A percentile compares a stretch with the other conserved stretches of the same genome.
phyloP scores from a whole-genome alignment of 139 green algal species.

The Dunaliella primolecta region DNA sequence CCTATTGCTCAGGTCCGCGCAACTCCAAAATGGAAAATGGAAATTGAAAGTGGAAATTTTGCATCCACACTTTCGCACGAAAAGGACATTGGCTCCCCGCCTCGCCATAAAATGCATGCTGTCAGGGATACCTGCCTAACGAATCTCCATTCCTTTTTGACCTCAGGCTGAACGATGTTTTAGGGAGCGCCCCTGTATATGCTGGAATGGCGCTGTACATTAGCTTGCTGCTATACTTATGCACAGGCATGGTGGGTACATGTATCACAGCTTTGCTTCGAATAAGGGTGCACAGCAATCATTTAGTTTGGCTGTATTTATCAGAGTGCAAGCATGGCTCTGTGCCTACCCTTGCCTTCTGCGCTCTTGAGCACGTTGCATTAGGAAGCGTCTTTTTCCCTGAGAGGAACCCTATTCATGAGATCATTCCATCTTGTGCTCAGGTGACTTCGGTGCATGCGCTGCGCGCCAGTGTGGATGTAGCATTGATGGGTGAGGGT shows the following conservation, averaged over 20 bases:
- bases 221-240: slow-evolving; percentile 41
- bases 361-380: too few relatives aligned
- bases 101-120: too few relatives aligned
- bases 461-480: background rate
- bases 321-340: background rate
- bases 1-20: too few relatives aligned
- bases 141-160: too few relatives aligned
- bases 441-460: background rate
- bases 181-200: slow-evolving; percentile 5
- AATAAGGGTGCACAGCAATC: slow-evolving; percentile 55
- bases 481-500: background rate
- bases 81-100: too few relatives aligned
- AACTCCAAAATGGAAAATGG: too few relatives aligned
- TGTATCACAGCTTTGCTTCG: slow-evolving; percentile 9
- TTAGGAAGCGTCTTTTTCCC: too few relatives aligned
- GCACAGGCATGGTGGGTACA: slow-evolving; percentile 47
- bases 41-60: too few relatives aligned
- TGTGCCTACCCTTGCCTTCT: too few relatives aligned
- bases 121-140: too few relatives aligned
- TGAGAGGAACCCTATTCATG: too few relatives aligned
- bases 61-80: too few relatives aligned
- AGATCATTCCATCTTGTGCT: background rate
- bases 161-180: slow-evolving; percentile 57
- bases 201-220: slow-evolving; percentile 46
- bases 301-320: slow-evolving; percentile 11